These are phyloP conservation scores for Elaeis guineensis DNA, from an alignment of 176 grass and related monocot genomes.

Conservation along the genomic window DNA sequence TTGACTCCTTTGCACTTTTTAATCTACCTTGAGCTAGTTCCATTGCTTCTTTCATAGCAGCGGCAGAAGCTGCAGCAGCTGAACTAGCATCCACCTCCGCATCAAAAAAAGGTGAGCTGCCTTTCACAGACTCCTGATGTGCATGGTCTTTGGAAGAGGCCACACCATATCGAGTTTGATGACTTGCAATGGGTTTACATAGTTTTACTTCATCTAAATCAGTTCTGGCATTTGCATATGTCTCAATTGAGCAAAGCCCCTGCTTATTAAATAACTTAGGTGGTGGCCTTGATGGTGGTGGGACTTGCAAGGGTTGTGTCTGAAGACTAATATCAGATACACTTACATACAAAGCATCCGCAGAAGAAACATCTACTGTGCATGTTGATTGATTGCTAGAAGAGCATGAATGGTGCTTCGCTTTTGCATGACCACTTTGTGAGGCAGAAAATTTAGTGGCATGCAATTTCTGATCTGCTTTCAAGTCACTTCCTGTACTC, in stretches of 20 bases:
- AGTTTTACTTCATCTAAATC: background rate
- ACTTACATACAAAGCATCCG: constrained; percentile 43
- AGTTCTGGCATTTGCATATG: background rate
- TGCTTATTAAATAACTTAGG: background rate
- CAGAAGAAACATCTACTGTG: constrained; percentile 38
- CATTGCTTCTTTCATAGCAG: constrained; percentile 12
- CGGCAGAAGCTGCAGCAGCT: constrained; percentile 23
- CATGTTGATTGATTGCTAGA: constrained; percentile 52
- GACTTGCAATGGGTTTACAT: background rate
- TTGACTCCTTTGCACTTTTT: constrained; percentile 2
- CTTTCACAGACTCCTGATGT: background rate
- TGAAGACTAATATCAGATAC: background rate
- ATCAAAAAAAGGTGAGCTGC: background rate
- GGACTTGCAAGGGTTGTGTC: background rate
- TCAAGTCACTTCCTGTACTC: constrained; percentile 22
- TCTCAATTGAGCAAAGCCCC: background rate
- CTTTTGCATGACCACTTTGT: constrained; percentile 34
- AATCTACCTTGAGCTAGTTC: constrained; percentile 1
- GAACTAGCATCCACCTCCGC: constrained; percentile 2
- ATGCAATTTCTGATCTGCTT: constrained; percentile 22
- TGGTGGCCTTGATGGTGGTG: constrained; percentile 1
- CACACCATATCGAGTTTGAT: background rate
- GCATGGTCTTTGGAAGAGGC: background rate
- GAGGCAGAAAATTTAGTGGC: constrained; percentile 11
- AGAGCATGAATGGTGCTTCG: constrained; percentile 13